Percentiles rank a stretch among this genome's conserved stretches.
Evolutionary conservation across 2,329 filamentous ascomycete species (phyloP).

Genomic region (Botryotinia globosa): DNA sequence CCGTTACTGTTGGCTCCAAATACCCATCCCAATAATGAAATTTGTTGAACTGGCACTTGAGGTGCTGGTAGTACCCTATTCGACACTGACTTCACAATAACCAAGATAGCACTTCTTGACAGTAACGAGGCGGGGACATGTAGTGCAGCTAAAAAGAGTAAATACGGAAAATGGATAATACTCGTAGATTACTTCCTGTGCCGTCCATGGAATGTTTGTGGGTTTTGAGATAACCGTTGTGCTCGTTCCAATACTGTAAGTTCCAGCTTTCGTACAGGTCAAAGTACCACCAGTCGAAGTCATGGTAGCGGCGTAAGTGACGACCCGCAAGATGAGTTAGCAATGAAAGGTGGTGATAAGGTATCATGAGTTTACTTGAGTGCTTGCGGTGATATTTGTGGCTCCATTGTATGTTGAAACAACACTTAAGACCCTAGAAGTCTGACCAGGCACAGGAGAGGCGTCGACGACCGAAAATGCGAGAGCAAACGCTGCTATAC

Average conservation of each 20-base stretch:
- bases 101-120: not conserved
- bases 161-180: not conserved
- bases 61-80: not conserved
- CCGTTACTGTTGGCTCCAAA: not conserved
- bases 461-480: too few relatives aligned
- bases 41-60: not conserved
- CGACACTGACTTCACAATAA: not conserved
- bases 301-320: not conserved
- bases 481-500: not conserved
- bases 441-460: not conserved
- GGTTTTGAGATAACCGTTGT: not conserved
- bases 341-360: not conserved
- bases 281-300: not conserved
- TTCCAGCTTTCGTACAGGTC: not conserved
- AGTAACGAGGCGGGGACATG: not conserved
- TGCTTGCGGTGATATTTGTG: not conserved
- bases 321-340: not conserved
- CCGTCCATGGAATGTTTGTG: not conserved
- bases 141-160: not conserved
- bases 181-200: not conserved
- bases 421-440: not conserved
- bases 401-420: not conserved
- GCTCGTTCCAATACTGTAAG: not conserved
- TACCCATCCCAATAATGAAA: not conserved
- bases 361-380: not conserved